Percentiles rank a stretch among this genome's conserved stretches.
Conservation (phyloP, 331 rosid species). For the Rhamnella rubrinervis region DNA sequence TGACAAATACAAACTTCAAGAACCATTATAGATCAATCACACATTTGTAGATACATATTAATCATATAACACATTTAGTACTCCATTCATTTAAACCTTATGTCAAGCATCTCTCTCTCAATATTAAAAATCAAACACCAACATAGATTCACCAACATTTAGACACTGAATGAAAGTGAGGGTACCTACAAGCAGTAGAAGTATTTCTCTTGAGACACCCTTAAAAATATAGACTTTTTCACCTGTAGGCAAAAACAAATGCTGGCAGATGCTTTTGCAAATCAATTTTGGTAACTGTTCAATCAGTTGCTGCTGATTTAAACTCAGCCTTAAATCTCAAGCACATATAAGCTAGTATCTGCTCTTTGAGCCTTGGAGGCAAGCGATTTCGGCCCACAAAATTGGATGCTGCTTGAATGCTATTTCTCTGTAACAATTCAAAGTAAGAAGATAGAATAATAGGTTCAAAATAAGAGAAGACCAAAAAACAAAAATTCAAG, state of each 20-base stretch:
- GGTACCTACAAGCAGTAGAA: constrained; percentile 47
- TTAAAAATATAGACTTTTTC: constrained; percentile 74
- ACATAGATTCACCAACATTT: too few relatives aligned
- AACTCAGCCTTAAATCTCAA: constrained; percentile 85
- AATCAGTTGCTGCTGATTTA: constrained; percentile 77
- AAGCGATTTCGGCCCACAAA: constrained; percentile 73
- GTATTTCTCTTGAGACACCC: constrained; percentile 64
- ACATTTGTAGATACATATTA: too few relatives aligned
- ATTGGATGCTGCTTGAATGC: constrained; percentile 84
- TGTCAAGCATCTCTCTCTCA: too few relatives aligned
- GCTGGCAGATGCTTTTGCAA: constrained; percentile 39
- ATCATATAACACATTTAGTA: too few relatives aligned
- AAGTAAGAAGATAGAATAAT: too few relatives aligned
- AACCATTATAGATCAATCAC: too few relatives aligned
- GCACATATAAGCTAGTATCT: constrained; percentile 89
- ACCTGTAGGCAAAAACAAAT: constrained; percentile 46
- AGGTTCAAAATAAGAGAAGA: too few relatives aligned
- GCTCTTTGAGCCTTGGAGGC: constrained; percentile 69
- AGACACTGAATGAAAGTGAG: too few relatives aligned
- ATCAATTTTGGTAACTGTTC: constrained; percentile 89
- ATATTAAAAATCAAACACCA: too few relatives aligned
- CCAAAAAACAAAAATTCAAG: too few relatives aligned
- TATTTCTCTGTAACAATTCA: constrained; percentile 56
- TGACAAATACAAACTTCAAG: too few relatives aligned
- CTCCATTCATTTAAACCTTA: too few relatives aligned